These are phyloP conservation scores for Sisymbrium irio DNA, from an alignment of 345 rosid species.

Conservation along the genomic window DNA sequence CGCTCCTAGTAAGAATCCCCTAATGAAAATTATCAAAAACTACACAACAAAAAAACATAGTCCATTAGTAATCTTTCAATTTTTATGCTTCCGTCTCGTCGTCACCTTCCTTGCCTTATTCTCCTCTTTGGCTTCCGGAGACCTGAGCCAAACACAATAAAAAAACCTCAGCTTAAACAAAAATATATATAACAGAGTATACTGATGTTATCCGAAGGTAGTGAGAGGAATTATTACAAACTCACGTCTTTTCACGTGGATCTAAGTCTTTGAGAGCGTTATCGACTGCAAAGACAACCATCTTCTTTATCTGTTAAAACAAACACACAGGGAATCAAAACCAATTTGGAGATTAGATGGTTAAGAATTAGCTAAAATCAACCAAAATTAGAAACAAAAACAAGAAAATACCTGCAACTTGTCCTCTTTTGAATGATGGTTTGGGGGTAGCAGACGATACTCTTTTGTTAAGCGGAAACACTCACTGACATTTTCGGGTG, in stretches of 20 bases:
- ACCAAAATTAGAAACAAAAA: background rate
- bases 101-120: background rate
- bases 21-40: background rate
- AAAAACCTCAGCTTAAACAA: background rate
- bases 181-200: background rate
- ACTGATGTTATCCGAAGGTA: background rate
- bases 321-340: background rate
- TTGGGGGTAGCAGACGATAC: conserved; percentile 55
- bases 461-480: conserved; percentile 57
- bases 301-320: conserved; percentile 30
- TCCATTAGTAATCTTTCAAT: background rate
- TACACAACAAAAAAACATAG: background rate
- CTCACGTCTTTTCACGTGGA: conserved; percentile 11
- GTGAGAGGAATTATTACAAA: background rate
- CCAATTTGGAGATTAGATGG: background rate
- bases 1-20: background rate
- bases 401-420: conserved; percentile 49
- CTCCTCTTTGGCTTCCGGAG: background rate
- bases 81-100: background rate
- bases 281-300: conserved; percentile 21
- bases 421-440: conserved; percentile 58
- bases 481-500: conserved; percentile 57
- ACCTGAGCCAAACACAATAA: background rate
- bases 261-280: conserved; percentile 17
- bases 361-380: background rate